Conservation (phyloP, 352 stramenopile species). For the Phytopythium ostracodes region DNA sequence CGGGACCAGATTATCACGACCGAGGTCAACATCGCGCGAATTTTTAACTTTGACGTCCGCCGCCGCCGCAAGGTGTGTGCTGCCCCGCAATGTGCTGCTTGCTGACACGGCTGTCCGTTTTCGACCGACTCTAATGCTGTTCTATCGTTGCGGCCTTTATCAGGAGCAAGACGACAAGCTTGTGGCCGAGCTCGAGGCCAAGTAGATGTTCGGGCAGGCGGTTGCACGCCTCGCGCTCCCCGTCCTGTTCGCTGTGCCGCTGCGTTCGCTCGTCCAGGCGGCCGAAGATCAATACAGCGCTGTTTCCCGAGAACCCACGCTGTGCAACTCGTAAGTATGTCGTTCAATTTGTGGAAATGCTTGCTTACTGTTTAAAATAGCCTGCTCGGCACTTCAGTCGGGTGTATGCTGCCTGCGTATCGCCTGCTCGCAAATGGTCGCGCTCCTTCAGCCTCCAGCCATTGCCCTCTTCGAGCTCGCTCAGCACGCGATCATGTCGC, state of each 20-base stretch:
- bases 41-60: slow-evolving; percentile 97
- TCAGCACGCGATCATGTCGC: neutral
- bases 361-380: neutral
- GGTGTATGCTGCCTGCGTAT: neutral
- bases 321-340: neutral
- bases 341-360: neutral
- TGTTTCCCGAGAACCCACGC: neutral
- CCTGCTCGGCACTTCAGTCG: neutral
- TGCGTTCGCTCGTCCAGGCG: too few relatives aligned
- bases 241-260: too few relatives aligned
- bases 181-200: slow-evolving; percentile 57
- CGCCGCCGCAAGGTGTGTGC: slow-evolving; percentile 57
- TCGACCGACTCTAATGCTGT: too few relatives aligned
- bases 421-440: neutral
- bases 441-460: neutral
- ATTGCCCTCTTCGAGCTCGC: too few relatives aligned
- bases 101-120: too few relatives aligned
- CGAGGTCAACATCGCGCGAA: slow-evolving; percentile 96
- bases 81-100: too few relatives aligned
- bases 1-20: slow-evolving; percentile 97
- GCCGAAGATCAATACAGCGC: slow-evolving; percentile 7
- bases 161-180: slow-evolving; percentile 70
- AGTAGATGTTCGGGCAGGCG: slow-evolving; percentile 30
- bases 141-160: too few relatives aligned
- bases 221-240: too few relatives aligned